phyloP scores from a whole-genome alignment of 345 rosid genomes.

The Corchorus capsularis region DNA sequence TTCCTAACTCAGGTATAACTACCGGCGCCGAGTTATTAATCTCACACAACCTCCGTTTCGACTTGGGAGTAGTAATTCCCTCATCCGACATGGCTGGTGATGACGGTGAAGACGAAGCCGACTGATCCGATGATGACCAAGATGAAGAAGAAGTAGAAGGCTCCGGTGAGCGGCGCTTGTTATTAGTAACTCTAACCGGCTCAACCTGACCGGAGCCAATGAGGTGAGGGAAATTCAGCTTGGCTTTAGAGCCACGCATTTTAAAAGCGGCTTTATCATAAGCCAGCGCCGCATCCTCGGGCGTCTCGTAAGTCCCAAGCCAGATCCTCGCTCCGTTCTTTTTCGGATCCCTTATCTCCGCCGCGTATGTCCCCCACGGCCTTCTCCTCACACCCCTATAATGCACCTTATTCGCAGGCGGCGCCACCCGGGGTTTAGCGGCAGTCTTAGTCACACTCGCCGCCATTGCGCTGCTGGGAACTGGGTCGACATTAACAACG shows the following conservation, averaged over 20 bases:
- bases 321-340: constrained; percentile 62
- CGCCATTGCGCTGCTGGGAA: not conserved
- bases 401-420: constrained; percentile 17
- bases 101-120: not conserved
- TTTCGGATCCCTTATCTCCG: constrained; percentile 67
- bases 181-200: constrained; percentile 25
- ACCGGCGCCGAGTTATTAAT: not conserved
- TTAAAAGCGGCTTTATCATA: constrained; percentile 39
- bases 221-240: constrained; percentile 40
- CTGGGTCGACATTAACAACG: not conserved
- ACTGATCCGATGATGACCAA: constrained; percentile 1
- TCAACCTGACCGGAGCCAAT: constrained; percentile 25
- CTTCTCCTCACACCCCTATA: constrained; percentile 51
- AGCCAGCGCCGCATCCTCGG: constrained; percentile 47
- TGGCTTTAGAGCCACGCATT: constrained; percentile 42
- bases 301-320: constrained; percentile 66
- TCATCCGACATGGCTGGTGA: not conserved
- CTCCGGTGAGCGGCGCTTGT: constrained; percentile 35
- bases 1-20: not conserved
- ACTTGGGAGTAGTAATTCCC: not conserved
- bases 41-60: not conserved
- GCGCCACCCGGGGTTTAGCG: not conserved
- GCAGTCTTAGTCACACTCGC: not conserved
- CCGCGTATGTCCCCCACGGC: constrained; percentile 76
- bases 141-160: not conserved